These are phyloP conservation scores for Dryas octopetala DNA, from an alignment of 306 rosid species.

Conservation along the genomic window DNA sequence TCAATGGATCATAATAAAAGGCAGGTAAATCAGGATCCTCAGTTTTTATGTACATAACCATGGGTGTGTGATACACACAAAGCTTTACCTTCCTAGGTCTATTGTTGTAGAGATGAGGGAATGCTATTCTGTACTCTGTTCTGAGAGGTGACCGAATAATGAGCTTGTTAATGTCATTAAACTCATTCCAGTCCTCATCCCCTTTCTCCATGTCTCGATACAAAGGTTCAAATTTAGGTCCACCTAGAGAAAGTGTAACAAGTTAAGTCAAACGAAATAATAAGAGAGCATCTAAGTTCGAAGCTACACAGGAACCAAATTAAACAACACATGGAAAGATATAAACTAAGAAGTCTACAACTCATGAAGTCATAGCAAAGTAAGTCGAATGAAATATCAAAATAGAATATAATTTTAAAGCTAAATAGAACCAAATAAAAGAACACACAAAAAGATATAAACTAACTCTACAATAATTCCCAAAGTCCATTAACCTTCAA, in stretches of 20 bases:
- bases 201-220: conserved; percentile 99
- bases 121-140: conserved; percentile 95
- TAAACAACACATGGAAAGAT: not conserved
- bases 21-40: conserved; percentile 99
- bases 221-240: conserved; percentile 97
- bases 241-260: conserved; percentile 50
- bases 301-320: not conserved
- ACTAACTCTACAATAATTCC: not conserved
- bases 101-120: conserved; percentile 98
- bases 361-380: too few species aligned
- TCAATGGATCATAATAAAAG: conserved; percentile 94
- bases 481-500: not conserved
- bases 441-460: not conserved
- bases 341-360: not conserved
- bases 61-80: conserved; percentile 88
- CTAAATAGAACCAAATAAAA: not conserved
- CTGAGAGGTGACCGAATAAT: conserved; percentile 98
- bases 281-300: not conserved
- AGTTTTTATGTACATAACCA: conserved; percentile 92
- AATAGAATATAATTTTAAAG: not conserved
- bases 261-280: not conserved
- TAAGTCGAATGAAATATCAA: not conserved
- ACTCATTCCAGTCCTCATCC: conserved; percentile 99
- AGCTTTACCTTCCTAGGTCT: conserved; percentile 99
- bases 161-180: conserved; percentile 96